These are phyloP conservation scores for Hypoxylon rickii DNA, from an alignment of 495 filamentous ascomycete species.

Conservation along the genomic window DNA sequence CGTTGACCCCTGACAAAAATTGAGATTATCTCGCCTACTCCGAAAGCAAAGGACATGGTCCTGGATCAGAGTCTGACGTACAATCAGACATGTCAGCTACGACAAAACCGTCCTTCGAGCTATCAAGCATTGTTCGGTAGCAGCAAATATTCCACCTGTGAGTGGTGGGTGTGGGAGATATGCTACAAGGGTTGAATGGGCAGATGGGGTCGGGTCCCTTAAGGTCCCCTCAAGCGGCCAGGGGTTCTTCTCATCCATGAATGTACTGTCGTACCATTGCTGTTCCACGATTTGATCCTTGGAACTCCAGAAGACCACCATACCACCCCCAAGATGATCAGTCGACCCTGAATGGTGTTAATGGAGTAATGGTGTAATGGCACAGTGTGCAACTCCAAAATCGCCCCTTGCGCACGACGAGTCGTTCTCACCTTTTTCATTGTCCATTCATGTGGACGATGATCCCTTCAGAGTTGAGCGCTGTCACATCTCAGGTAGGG, in stretches of 20 bases:
- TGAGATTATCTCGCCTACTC: conserved; percentile 34
- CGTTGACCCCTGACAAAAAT: conserved; percentile 10
- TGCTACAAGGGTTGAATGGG: neutral
- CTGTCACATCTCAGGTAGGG: conserved; percentile 26
- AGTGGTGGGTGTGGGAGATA: conserved; percentile 15
- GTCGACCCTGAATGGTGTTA: conserved; percentile 14
- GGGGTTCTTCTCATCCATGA: too few species aligned
- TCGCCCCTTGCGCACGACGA: conserved; percentile 18
- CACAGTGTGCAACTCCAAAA: too few species aligned
- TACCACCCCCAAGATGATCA: conserved; percentile 20
- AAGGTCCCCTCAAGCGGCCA: conserved; percentile 1
- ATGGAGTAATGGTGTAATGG: neutral
- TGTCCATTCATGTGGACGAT: conserved; percentile 21
- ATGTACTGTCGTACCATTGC: too few species aligned
- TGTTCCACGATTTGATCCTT: conserved; percentile 32
- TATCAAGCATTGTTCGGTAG: conserved; percentile 17
- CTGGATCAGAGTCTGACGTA: conserved; percentile 24
- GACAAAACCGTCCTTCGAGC: conserved; percentile 3
- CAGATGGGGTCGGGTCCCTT: neutral
- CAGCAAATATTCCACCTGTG: conserved; percentile 3
- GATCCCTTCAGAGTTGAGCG: conserved; percentile 28
- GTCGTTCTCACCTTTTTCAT: conserved; percentile 7
- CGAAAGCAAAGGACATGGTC: conserved; percentile 14
- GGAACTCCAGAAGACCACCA: conserved; percentile 29
- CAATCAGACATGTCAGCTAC: conserved; percentile 28